Evolutionary conservation across 345 rosid species (phyloP), one percentile per base, ranked within the genome.

Genomic region (Eucalyptus cladocalyx): DNA sequence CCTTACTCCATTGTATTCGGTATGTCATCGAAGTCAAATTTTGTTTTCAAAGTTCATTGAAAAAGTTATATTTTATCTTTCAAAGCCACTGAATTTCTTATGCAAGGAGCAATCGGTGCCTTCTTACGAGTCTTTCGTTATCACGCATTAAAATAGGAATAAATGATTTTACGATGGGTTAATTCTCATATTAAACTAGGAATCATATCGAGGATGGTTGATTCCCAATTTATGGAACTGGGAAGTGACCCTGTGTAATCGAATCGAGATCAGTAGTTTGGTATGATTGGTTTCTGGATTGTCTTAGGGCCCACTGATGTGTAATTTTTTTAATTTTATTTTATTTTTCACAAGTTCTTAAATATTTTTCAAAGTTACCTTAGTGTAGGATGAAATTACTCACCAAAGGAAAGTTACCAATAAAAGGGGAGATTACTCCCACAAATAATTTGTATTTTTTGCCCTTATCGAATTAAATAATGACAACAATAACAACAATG

Each of bases 401-500:
- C 21, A 34, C 6, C 0, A 9, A 69, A 69, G 24, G 43, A 23
- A 69, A 69, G 14, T 9, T 69, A 18, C 12, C 21, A 9, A 34
- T 69, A 18, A 34, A 16, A 34, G 43, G 40, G 26, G 24, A 18
- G 40, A 18, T 69, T 69, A 69, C 43, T 69, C 26, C 43, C 43
- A 9, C 4, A 34, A 18, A 72, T 18, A 72, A 17, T 34, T 18
- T 34, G 14, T 34, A 18, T 6, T 10, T 18, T 72, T 34, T 72
- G 12, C 13, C 8, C 14, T 34, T 2, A 37, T 19, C 2, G 14
- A 69, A 32, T 34, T 6, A 4, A 34, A 67, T 17, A 34, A 69
- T 19, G 5, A 7, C 19, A 65, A 4, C 8, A n/a, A 7, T 4
- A 67, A 7, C 3, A 23, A 1, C 6, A 56, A 1, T 2, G 1